These are phyloP conservation scores for Rosa multiflora DNA, from an alignment of 306 rosid genomes.

Conservation along the genomic window DNA sequence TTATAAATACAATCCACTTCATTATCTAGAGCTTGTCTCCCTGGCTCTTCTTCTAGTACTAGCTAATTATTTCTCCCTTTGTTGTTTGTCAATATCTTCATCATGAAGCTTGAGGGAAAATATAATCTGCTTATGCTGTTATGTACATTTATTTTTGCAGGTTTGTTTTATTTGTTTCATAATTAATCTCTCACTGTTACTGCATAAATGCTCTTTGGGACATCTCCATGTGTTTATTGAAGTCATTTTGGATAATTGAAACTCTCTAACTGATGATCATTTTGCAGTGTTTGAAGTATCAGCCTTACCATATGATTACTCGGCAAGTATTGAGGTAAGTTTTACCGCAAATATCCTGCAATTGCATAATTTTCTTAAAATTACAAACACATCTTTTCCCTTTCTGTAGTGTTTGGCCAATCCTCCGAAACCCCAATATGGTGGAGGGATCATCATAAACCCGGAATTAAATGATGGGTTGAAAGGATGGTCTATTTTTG, in stretches of 20 bases:
- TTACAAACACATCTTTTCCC: neutral
- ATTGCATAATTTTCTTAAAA: neutral
- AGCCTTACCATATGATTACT: neutral
- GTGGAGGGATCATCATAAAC: constrained; percentile 72
- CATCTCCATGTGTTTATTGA: neutral
- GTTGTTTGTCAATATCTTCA: neutral
- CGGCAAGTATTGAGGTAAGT: neutral
- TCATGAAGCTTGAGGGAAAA: constrained; percentile 14
- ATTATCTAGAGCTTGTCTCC: no score
- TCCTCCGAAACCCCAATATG: constrained; percentile 58
- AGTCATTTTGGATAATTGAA: no score
- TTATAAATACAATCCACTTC: neutral
- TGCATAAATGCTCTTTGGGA: neutral
- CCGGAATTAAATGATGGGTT: constrained; percentile 61
- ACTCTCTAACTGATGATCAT: no score
- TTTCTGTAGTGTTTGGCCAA: constrained; percentile 46
- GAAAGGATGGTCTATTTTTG: constrained; percentile 60
- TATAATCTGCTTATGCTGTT: constrained; percentile 22
- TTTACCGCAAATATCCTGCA: neutral
- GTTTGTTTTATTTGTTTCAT: constrained; percentile 9
- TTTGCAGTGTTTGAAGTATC: neutral
- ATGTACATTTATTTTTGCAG: constrained; percentile 24
- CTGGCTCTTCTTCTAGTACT: neutral
- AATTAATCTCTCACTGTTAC: neutral
- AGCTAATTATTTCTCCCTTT: no score